A percentile compares a stretch with the other conserved stretches of the same genome.
Evolutionary conservation across 352 stramenopile species (phyloP).

Genomic region (Phytophthora capsici): DNA sequence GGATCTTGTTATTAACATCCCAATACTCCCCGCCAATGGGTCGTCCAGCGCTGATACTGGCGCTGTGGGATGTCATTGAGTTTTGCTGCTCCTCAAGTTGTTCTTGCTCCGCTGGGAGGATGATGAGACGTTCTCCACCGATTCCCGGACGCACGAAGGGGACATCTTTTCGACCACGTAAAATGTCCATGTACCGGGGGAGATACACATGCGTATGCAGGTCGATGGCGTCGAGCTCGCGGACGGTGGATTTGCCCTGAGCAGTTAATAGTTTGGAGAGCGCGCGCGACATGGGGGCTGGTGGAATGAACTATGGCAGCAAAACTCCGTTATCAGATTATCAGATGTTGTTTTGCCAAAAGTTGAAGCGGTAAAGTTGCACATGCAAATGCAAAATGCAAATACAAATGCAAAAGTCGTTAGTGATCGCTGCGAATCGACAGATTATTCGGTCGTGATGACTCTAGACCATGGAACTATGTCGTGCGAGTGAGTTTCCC

Average conservation of each 20-base stretch:
- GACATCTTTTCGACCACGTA: slow-evolving; percentile 50
- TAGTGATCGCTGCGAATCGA: too few species aligned
- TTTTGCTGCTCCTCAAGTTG: slow-evolving; percentile 36
- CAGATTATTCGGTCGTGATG: neutral
- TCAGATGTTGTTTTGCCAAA: too few species aligned
- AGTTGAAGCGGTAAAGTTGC: too few species aligned
- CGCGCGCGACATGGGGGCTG: slow-evolving; percentile 29
- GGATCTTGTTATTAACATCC: slow-evolving; percentile 55
- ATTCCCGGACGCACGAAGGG: slow-evolving; percentile 47
- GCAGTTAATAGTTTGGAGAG: slow-evolving; percentile 36
- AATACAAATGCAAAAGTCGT: too few species aligned
- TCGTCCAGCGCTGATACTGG: slow-evolving; percentile 48
- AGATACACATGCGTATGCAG: slow-evolving; percentile 76
- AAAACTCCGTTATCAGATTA: too few species aligned
- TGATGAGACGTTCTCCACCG: slow-evolving; percentile 56
- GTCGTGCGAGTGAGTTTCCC: slow-evolving; percentile 8
- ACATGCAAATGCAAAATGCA: too few species aligned
- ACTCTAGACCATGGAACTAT: neutral
- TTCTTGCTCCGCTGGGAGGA: slow-evolving; percentile 61
- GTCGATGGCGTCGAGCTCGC: slow-evolving; percentile 52
- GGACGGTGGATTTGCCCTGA: slow-evolving; percentile 46
- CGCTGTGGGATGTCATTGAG: slow-evolving; percentile 14
- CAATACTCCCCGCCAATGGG: slow-evolving; percentile 73
- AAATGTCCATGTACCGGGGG: slow-evolving; percentile 68
- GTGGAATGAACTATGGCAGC: neutral